A percentile compares a stretch with the other conserved stretches of the same genome.
These are phyloP conservation scores for Bryoglossum gracile DNA, from an alignment of 495 filamentous ascomycete species.

Conservation along the genomic window DNA sequence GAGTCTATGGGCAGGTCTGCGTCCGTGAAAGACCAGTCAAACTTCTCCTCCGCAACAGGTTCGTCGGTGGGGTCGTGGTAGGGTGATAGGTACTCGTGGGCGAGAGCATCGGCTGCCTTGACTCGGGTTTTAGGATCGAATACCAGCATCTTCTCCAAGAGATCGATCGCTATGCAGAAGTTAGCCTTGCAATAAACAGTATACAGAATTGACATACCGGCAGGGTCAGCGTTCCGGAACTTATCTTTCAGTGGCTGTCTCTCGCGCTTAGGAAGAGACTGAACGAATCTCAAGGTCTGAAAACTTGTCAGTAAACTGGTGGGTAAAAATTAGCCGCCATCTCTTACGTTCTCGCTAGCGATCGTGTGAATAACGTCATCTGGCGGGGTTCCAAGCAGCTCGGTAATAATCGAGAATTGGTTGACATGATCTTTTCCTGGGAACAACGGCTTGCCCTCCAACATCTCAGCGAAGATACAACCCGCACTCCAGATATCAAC, in stretches of 20 bases:
- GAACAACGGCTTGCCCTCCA: slow-evolving; percentile 97
- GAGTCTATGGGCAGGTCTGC: slow-evolving; percentile 96
- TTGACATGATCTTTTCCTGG: slow-evolving; percentile 99
- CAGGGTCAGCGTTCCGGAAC: slow-evolving; percentile 92
- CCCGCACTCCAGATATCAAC: slow-evolving; percentile 99
- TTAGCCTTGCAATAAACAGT: slow-evolving; percentile 3
- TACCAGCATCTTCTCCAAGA: slow-evolving; percentile 94
- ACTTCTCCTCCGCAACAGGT: slow-evolving; percentile 92
- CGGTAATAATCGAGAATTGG: slow-evolving; percentile 99
- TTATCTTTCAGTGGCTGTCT: slow-evolving; percentile 83
- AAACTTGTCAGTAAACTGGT: slow-evolving; percentile 5
- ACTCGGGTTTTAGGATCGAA: slow-evolving; percentile 93
- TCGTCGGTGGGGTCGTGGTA: slow-evolving; percentile 98
- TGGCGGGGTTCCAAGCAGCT: slow-evolving; percentile 93
- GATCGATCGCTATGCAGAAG: slow-evolving; percentile 63
- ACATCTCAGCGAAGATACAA: slow-evolving; percentile 98
- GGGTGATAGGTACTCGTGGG: slow-evolving; percentile 87
- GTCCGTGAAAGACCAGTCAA: slow-evolving; percentile 99
- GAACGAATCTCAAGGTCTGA: slow-evolving; percentile 95
- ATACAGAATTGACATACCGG: slow-evolving; percentile 48
- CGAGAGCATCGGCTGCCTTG: slow-evolving; percentile 73
- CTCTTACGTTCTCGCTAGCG: slow-evolving; percentile 85
- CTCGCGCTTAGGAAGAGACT: slow-evolving; percentile 94
- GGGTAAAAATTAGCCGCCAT: neutral
- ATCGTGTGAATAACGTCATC: slow-evolving; percentile 98